These are phyloP conservation scores for Simmondsia chinensis DNA, from an alignment of 148 eudicot genomes.

Conservation along the genomic window DNA sequence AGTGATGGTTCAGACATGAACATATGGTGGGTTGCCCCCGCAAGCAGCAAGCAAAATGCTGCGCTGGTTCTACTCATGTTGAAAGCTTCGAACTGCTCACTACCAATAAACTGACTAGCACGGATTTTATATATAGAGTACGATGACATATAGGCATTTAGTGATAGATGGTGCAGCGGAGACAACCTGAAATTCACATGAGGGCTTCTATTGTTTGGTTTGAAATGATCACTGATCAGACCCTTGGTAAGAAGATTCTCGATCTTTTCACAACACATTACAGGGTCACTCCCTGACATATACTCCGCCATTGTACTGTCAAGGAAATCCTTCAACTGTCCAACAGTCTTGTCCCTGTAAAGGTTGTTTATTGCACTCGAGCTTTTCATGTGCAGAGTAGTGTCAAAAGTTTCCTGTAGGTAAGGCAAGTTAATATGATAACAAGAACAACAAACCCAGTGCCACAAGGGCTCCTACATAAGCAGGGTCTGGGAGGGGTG, in stretches of 20 bases:
- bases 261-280: conserved; percentile 47
- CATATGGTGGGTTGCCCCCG: conserved; percentile 45
- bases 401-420: conserved; percentile 26
- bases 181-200: conserved; percentile 24
- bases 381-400: neutral
- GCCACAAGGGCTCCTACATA: no score
- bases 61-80: conserved; percentile 30
- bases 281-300: conserved; percentile 28
- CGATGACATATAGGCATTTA: conserved; percentile 48
- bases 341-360: conserved; percentile 8
- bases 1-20: conserved; percentile 39
- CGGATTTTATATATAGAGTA: conserved; percentile 39
- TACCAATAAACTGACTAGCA: conserved; percentile 12
- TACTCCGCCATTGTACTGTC: conserved; percentile 38
- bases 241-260: conserved; percentile 33
- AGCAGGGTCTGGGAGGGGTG: no score
- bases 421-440: neutral
- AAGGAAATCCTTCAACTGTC: conserved; percentile 21
- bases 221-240: conserved; percentile 6
- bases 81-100: conserved; percentile 13
- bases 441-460: no score
- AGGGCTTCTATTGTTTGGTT: conserved; percentile 11
- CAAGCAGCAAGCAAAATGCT: conserved; percentile 61
- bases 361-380: conserved; percentile 4
- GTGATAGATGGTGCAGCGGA: conserved; percentile 43